Base-by-base conservation (phyloP, 2,329 filamentous ascomycete genomes). In the Didymella lethalis region DNA sequence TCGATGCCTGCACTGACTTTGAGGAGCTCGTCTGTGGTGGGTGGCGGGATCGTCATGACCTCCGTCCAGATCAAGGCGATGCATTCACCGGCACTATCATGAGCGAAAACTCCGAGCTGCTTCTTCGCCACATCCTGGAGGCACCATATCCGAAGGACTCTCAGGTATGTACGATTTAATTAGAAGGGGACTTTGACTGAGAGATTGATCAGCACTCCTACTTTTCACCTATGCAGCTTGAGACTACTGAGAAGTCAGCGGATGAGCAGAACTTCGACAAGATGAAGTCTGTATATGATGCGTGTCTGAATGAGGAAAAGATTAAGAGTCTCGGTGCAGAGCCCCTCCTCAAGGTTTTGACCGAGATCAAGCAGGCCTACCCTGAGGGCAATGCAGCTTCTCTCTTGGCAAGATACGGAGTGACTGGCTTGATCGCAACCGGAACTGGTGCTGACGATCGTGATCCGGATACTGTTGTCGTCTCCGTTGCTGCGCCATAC, bases 1-100 rank as follows among this genome's bases (percentile, higher is more conserved):
- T 91, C 38, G 87, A 91, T 69, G 85, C 89, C 1, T 92, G 89
- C 66, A 83, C 81, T n/a, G 77, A 90, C 68, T 92, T 92, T 59
- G 86, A 90, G 59, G 80, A 87, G 70, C 83, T 87, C 55, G 86
- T 87, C 20, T 91, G 89, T 66, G 88, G 86, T 54, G 88, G 88
- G 11, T 91, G 88, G 84, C 80, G 83, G 51, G 80, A 85, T 23
- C 81, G 79, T 10, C 85, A 90, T 75, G 88, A 90, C 66, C 82
- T 91, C 57, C 84, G 88, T 3, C 78, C 86, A 3, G 89, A 91
- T 68, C 85, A 88, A 62, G 82, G 84, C 32, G 82, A 83, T 64
- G 82, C 83, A 32, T 89, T 87, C 59, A 85, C 87, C 2, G 83
- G 83, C 25, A 85, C 82, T 2, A 81, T 86, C 59, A 87, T 90